These are phyloP conservation scores for Aspergillus pseudotamarii DNA, from an alignment of 2,329 filamentous ascomycete species.

Conservation along the genomic window DNA sequence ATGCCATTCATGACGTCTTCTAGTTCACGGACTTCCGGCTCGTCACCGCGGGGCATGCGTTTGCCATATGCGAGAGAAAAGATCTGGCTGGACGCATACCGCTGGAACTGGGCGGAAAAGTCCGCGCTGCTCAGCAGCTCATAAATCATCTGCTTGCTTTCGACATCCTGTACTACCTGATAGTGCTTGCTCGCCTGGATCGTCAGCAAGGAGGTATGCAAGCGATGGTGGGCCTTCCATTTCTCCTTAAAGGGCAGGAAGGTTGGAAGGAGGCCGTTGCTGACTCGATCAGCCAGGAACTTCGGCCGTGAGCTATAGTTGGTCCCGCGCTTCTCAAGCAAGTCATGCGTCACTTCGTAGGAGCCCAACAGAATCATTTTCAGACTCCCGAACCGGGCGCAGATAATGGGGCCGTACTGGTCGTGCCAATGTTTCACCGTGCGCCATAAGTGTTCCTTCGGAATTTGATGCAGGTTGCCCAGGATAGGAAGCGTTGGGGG, in stretches of 20 bases:
- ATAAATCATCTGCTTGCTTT: constrained; percentile 19
- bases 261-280: constrained; percentile 5
- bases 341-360: constrained; percentile 8
- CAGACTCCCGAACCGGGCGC: neutral
- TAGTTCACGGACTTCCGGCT: constrained; percentile 14
- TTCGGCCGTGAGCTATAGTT: constrained; percentile 19
- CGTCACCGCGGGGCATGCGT: constrained; percentile 11
- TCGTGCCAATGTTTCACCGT: neutral
- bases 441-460: neutral
- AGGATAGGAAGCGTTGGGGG: neutral
- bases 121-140: constrained; percentile 20
- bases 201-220: constrained; percentile 15
- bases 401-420: constrained; percentile 1
- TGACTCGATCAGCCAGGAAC: constrained; percentile 10
- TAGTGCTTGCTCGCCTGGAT: constrained; percentile 10
- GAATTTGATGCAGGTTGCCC: neutral
- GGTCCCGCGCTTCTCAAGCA: constrained; percentile 15
- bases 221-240: constrained; percentile 18
- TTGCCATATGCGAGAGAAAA: constrained; percentile 22
- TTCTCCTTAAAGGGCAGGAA: constrained; percentile 17
- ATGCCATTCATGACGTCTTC: constrained; percentile 33
- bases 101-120: constrained; percentile 13
- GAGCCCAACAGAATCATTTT: constrained; percentile 11
- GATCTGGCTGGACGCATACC: constrained; percentile 17
- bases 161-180: constrained; percentile 17